phyloP scores from a whole-genome alignment of 768 basidiomycete species.

The Rubroboletus pulcherrimus region DNA sequence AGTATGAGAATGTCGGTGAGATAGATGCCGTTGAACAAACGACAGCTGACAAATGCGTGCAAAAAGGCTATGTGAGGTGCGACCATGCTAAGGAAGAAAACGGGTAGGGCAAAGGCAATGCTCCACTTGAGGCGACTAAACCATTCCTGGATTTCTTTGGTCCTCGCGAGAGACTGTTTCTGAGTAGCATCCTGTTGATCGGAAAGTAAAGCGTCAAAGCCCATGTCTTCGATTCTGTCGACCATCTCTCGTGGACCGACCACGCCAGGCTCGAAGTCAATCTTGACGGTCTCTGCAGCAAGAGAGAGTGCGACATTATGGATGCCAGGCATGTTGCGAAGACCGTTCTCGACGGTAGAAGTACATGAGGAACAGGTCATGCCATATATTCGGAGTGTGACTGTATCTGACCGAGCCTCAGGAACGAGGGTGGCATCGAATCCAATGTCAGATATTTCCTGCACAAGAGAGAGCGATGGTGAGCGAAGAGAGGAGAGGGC shows the following conservation, averaged over 20 bases:
- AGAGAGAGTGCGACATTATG: conserved; percentile 68
- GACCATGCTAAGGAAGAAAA: conserved; percentile 90
- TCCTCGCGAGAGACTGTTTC: conserved; percentile 77
- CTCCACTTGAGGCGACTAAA: conserved; percentile 69
- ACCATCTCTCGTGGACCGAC: conserved; percentile 86
- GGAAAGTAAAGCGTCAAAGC: conserved; percentile 84
- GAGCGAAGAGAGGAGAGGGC: not conserved
- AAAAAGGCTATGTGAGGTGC: conserved; percentile 64
- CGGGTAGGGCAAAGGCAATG: conserved; percentile 81
- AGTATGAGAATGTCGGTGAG: conserved; percentile 78
- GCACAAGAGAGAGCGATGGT: conserved; percentile 2
- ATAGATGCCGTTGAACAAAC: conserved; percentile 65
- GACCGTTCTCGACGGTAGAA: conserved; percentile 66
- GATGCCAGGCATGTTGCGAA: conserved; percentile 71
- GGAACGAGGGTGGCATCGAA: conserved; percentile 85
- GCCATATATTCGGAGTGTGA: conserved; percentile 80
- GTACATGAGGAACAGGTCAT: conserved; percentile 90
- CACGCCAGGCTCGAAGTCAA: conserved; percentile 70
- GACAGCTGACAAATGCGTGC: conserved; percentile 45
- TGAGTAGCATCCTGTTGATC: conserved; percentile 82
- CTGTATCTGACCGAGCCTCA: conserved; percentile 55
- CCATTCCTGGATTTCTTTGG: conserved; percentile 94
- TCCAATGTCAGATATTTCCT: conserved; percentile 93
- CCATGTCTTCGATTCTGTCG: conserved; percentile 81
- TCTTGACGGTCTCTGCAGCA: conserved; percentile 67